Base-by-base conservation (phyloP, 2,329 filamentous ascomycete genomes). In the Zalaria sp. region DNA sequence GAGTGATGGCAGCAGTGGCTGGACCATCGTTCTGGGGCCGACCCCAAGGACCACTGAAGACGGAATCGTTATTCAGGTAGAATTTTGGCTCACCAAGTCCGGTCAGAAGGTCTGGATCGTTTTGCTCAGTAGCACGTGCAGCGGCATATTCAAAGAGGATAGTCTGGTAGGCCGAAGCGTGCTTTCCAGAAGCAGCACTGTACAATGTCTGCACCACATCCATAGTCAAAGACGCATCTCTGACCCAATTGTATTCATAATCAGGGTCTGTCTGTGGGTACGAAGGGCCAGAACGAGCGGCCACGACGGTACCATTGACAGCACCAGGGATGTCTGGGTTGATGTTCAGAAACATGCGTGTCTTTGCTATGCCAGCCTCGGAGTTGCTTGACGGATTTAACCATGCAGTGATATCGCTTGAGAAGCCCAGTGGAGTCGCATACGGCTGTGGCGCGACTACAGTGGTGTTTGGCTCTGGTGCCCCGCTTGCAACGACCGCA, bases 1-100 rank as follows among this genome's bases (percentile, higher is more conserved):
- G 47, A 1, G 55, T 56, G 38, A 53, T 52, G 10, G 54, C 54
- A 32, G 53, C 46, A 25, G 54, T 57, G 2, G 56, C 56, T 1
- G 55, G 55, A 4, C 55, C 56, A 39, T 58, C 56, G 34, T 56
- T 56, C 36, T 58, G 56, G n/a, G 56, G 56, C n/a, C 56, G 35
- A 5, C 56, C 55, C 56, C 56, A 58, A 7, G 54, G 52, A 8
- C 49, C 51, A 1, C 46, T 48, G 42, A 57, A 58, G 39, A 53
- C 47, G 3, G 52, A 53, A 18, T 18, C 18, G 37, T 55, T 53
- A 44, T 57, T 54, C 9, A 57, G 47, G 40, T 57, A 53, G 48
- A 56, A 57, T 41, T 58, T 58, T 6, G 55, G 55, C 44, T 57
- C 55, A 27, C 54, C 55, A 3, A 57, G 48, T 8, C 54, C 54